Evolutionary conservation across 208 protist genomes (phyloP).

Genomic region (Angomonas desouzai): DNA sequence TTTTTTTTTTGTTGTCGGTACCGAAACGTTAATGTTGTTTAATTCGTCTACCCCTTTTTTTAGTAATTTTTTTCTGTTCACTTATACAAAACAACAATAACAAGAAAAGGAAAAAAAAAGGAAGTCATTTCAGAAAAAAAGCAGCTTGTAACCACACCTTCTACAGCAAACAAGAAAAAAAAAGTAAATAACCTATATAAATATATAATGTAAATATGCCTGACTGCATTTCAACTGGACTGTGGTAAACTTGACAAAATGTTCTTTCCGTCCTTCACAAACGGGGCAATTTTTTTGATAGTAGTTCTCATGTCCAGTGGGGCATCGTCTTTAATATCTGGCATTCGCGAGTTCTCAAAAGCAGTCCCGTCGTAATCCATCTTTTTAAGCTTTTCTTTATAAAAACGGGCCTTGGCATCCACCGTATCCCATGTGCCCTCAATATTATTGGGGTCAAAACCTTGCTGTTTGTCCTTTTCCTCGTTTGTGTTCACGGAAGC

Average conservation of each 20-base stretch:
- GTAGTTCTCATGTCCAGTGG: conserved; percentile 83
- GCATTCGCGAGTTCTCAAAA: conserved; percentile 54
- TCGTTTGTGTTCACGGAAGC: conserved; percentile 30
- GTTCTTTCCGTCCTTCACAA: conserved; percentile 83
- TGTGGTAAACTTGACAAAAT: conserved; percentile 30
- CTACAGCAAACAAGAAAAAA: no score
- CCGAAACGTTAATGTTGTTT: no score
- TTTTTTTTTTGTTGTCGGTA: no score
- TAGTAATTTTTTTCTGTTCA: no score
- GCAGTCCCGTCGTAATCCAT: conserved; percentile 89
- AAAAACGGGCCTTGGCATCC: conserved; percentile 77
- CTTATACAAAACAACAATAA: conserved; percentile 1
- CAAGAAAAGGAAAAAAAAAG: neutral
- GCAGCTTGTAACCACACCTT: neutral
- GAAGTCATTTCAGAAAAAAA: neutral
- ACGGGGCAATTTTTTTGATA: conserved; percentile 72
- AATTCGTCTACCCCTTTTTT: no score
- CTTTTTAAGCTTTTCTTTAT: conserved; percentile 80
- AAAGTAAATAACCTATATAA: no score
- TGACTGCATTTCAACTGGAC: neutral
- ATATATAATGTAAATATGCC: neutral
- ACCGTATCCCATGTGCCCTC: conserved; percentile 80
- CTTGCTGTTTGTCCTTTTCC: conserved; percentile 45
- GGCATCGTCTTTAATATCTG: conserved; percentile 65
- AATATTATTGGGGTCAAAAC: conserved; percentile 71